These are phyloP conservation scores for Gossypium davidsonii DNA, from an alignment of 441 rosid species.

Conservation along the genomic window DNA sequence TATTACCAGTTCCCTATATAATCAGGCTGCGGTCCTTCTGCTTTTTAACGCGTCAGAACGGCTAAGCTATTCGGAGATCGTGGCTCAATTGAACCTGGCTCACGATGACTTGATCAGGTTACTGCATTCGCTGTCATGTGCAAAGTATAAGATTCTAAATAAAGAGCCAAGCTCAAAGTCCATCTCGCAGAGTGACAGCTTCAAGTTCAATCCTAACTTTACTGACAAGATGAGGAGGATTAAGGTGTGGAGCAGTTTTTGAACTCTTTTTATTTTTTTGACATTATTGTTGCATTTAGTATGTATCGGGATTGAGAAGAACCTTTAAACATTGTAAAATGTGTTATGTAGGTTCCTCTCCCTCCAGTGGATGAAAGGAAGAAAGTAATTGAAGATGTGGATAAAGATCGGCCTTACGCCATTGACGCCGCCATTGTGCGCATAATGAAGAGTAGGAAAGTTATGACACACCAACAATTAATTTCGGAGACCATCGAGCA, in stretches of 20 bases:
- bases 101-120: constrained; percentile 76
- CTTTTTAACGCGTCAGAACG: constrained; percentile 72
- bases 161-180: constrained; percentile 74
- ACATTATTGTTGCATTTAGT: neutral
- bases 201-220: constrained; percentile 78
- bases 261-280: neutral
- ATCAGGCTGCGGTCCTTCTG: constrained; percentile 72
- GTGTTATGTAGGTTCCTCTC: constrained; percentile 65
- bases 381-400: constrained; percentile 84
- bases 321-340: neutral
- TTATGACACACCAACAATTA: constrained; percentile 76
- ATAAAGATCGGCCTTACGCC: constrained; percentile 80
- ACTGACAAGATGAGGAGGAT: constrained; percentile 87
- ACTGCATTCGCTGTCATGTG: constrained; percentile 89
- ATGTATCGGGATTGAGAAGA: neutral
- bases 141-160: constrained; percentile 74
- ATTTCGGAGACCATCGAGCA: constrained; percentile 85
- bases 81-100: constrained; percentile 69
- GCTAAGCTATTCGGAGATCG: constrained; percentile 70
- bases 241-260: constrained; percentile 41
- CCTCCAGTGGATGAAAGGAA: constrained; percentile 84
- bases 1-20: neutral
- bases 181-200: constrained; percentile 51
- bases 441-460: constrained; percentile 88
- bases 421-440: constrained; percentile 95